phyloP scores from a whole-genome alignment of 2,329 filamentous ascomycete species.

The Pestalotiopsis sp. region DNA sequence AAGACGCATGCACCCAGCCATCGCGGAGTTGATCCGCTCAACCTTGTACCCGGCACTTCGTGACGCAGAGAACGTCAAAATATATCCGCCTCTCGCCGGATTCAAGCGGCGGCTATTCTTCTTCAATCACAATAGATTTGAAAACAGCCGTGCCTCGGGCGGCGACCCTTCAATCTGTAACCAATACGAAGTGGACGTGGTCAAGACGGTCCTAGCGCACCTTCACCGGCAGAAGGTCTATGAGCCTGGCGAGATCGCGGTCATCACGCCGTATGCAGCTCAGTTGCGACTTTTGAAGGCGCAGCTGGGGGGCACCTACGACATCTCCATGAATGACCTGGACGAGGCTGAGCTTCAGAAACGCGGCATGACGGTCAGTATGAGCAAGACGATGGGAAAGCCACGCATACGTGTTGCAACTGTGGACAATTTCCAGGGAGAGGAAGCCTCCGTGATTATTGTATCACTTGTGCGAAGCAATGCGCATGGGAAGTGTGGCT shows the following conservation, averaged over 20 bases:
- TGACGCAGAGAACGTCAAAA: constrained; percentile 42
- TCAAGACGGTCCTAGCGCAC: constrained; percentile 63
- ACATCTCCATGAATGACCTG: constrained; percentile 38
- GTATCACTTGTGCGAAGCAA: constrained; percentile 75
- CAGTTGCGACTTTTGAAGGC: constrained; percentile 61
- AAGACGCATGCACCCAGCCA: constrained; percentile 61
- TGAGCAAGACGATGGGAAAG: constrained; percentile 37
- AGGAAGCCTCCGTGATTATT: constrained; percentile 72
- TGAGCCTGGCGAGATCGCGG: constrained; percentile 62
- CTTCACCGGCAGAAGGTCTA: constrained; percentile 68
- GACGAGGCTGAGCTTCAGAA: constrained; percentile 38
- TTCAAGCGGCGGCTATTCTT: constrained; percentile 56
- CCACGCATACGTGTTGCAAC: constrained; percentile 61
- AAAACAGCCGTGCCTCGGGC: constrained; percentile 23
- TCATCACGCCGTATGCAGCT: constrained; percentile 68
- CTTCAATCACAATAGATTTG: constrained; percentile 38
- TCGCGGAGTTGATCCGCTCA: constrained; percentile 55
- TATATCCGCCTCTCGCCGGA: constrained; percentile 48
- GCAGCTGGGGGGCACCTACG: constrained; percentile 64
- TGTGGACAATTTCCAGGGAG: constrained; percentile 77
- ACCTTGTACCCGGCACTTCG: constrained; percentile 55
- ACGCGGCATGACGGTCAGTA: constrained; percentile 18
- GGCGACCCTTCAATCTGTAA: constrained; percentile 53
- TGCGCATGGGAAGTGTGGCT: constrained; percentile 58
- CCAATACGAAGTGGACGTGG: constrained; percentile 65